Conservation (phyloP, 306 rosid genomes). For the Ziziphus jujuba region DNA sequence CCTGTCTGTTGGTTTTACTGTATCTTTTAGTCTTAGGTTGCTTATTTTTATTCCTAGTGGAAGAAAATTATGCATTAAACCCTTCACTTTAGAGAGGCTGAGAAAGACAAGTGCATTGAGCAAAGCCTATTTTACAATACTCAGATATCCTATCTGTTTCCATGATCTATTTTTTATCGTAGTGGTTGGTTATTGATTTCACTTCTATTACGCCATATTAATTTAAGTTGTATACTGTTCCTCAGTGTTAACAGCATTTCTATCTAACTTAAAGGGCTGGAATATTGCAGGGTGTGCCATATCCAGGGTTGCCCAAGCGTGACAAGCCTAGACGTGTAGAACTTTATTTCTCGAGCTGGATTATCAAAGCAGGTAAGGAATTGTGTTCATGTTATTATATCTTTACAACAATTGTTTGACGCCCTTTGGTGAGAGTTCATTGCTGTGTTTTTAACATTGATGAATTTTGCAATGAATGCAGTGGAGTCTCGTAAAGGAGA, state of each 20-base stretch:
- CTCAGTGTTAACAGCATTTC: not conserved
- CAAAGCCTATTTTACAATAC: too few relatives aligned
- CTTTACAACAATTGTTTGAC: conserved; percentile 10
- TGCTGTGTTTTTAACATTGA: conserved; percentile 9
- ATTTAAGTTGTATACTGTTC: too few relatives aligned
- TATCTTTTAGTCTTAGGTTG: conserved; percentile 19
- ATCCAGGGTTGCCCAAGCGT: conserved; percentile 79
- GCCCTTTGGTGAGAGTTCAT: conserved; percentile 10
- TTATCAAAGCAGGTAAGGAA: conserved; percentile 79
- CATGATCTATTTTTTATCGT: too few relatives aligned
- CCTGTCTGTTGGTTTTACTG: not conserved
- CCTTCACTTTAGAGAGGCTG: too few relatives aligned
- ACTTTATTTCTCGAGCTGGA: conserved; percentile 89
- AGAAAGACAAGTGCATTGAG: too few relatives aligned
- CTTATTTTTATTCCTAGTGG: conserved; percentile 16
- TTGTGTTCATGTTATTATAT: not conserved
- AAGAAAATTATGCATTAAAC: too few relatives aligned
- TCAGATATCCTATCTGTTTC: too few relatives aligned
- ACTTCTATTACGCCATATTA: too few relatives aligned
- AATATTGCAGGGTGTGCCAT: conserved; percentile 70
- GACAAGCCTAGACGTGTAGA: conserved; percentile 98
- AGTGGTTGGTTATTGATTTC: too few relatives aligned
- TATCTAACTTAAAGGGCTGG: conserved; percentile 18
- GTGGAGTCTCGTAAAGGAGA: conserved; percentile 94
- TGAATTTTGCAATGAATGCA: conserved; percentile 45